Evolutionary conservation across 2,329 filamentous ascomycete species (phyloP).

Genomic region (Trichoderma arundinaceum): DNA sequence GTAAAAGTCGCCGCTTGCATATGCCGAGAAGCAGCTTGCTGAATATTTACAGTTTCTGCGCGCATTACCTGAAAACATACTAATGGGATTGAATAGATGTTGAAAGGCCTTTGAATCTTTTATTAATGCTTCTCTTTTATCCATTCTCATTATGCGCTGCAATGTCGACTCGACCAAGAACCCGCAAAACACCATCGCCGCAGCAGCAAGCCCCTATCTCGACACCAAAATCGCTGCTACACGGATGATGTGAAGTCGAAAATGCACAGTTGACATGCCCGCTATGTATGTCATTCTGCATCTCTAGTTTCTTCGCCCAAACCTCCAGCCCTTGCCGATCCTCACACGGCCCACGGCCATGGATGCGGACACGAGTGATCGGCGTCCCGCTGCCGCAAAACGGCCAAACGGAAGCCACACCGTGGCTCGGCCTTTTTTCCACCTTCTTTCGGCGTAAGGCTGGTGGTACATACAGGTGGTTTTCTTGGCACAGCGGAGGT

Average conservation of each 20-base stretch:
- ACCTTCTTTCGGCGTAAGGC: not conserved
- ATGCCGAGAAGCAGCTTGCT: not conserved
- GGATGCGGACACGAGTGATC: slow-evolving; percentile 24
- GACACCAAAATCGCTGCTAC: not conserved
- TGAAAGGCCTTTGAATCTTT: too few relatives aligned
- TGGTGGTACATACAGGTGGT: not conserved
- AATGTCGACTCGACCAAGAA: rapidly evolving
- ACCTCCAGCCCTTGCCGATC: slow-evolving; percentile 19
- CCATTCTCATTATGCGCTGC: too few relatives aligned
- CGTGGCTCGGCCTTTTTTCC: too few relatives aligned
- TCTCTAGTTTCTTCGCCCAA: not conserved
- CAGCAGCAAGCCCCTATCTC: not conserved
- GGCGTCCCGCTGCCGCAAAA: slow-evolving; percentile 3
- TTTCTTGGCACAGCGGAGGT: slow-evolving; percentile 9
- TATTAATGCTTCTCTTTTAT: too few relatives aligned
- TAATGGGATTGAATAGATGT: too few relatives aligned
- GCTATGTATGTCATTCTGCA: slow-evolving; percentile 20
- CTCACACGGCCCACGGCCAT: not conserved
- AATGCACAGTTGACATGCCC: not conserved
- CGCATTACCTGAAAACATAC: not conserved
- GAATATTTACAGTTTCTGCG: not conserved
- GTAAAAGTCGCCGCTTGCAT: not conserved
- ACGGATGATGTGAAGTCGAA: slow-evolving; percentile 8
- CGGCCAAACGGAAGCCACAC: not conserved
- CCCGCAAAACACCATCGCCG: not conserved